These are phyloP conservation scores for Pulveroboletus sp. DNA, from an alignment of 768 basidiomycete genomes.

Conservation along the genomic window DNA sequence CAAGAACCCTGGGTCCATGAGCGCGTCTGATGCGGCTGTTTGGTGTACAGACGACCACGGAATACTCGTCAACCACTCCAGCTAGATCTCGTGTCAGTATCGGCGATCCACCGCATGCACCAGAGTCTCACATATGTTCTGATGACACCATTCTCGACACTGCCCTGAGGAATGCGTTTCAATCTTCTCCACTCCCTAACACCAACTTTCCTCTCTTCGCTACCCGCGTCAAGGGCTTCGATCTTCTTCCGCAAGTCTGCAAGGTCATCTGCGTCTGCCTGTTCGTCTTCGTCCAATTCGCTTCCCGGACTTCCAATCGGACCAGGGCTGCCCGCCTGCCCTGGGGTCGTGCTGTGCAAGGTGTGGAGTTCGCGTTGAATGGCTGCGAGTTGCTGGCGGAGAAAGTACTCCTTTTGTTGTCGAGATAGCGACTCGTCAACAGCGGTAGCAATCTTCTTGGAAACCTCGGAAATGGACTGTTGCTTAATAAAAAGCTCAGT, in stretches of 20 bases:
- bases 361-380: slow-evolving; percentile 74
- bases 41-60: slow-evolving; percentile 66
- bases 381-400: slow-evolving; percentile 78
- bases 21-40: slow-evolving; percentile 28
- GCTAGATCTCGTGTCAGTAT: slow-evolving; percentile 31
- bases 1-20: slow-evolving; percentile 61
- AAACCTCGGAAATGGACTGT: slow-evolving; percentile 75
- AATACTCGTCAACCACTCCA: slow-evolving; percentile 85
- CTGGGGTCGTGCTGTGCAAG: slow-evolving; percentile 39
- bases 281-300: slow-evolving; percentile 75
- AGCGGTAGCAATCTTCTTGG: slow-evolving; percentile 74
- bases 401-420: slow-evolving; percentile 85
- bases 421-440: slow-evolving; percentile 84
- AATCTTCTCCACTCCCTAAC: slow-evolving; percentile 81
- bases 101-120: background rate
- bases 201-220: slow-evolving; percentile 81
- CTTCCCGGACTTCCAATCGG: slow-evolving; percentile 28
- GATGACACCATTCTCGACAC: slow-evolving; percentile 89
- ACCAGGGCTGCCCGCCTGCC: slow-evolving; percentile 11
- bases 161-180: slow-evolving; percentile 84
- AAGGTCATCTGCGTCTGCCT: slow-evolving; percentile 78
- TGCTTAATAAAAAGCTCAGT: slow-evolving; percentile 74
- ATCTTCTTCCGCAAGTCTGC: slow-evolving; percentile 69
- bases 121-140: slow-evolving; percentile 64
- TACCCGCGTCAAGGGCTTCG: slow-evolving; percentile 67